Evolutionary conservation across 371 early-diverging fungal genomes (phyloP).

Genomic region (Parasitella parasitica): DNA sequence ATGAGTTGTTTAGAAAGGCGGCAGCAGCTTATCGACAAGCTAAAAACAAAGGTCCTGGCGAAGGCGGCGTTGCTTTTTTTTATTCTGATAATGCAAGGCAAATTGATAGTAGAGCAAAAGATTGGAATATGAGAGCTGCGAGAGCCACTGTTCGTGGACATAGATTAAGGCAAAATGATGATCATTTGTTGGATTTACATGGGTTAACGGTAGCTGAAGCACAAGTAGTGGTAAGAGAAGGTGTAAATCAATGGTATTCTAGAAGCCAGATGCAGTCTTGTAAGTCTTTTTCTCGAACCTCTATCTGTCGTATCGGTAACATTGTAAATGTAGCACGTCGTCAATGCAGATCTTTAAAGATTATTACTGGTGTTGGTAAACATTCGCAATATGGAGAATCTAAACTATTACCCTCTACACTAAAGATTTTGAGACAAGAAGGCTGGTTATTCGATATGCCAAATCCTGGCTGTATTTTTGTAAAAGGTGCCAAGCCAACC

Average conservation of each 20-base stretch:
- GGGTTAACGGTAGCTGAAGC: constrained; percentile 69
- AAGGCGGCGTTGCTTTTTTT: constrained; percentile 66
- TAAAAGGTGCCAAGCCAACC: constrained; percentile 30
- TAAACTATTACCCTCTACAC: constrained; percentile 55
- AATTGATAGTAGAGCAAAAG: constrained; percentile 57
- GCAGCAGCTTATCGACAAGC: constrained; percentile 53
- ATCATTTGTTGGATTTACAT: constrained; percentile 67
- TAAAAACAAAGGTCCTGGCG: constrained; percentile 52
- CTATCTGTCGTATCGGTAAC: too few relatives aligned
- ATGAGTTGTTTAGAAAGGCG: constrained; percentile 67
- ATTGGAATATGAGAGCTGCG: constrained; percentile 75
- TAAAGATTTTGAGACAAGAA: constrained; percentile 47
- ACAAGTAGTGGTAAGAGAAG: constrained; percentile 57
- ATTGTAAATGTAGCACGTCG: constrained; percentile 27
- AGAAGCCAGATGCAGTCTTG: constrained; percentile 54
- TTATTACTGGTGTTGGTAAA: constrained; percentile 67
- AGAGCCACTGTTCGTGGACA: constrained; percentile 60
- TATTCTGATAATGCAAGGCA: constrained; percentile 70
- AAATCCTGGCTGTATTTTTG: constrained; percentile 49
- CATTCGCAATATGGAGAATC: constrained; percentile 62
- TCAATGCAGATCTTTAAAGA: constrained; percentile 50
- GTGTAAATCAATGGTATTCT: constrained; percentile 63
- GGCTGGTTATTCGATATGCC: constrained; percentile 60
- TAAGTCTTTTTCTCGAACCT: constrained; percentile 10
- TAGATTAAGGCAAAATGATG: constrained; percentile 50